Evolutionary conservation across 2,329 filamentous ascomycete species (phyloP).

Genomic region (Pestalotiopsis sp.): DNA sequence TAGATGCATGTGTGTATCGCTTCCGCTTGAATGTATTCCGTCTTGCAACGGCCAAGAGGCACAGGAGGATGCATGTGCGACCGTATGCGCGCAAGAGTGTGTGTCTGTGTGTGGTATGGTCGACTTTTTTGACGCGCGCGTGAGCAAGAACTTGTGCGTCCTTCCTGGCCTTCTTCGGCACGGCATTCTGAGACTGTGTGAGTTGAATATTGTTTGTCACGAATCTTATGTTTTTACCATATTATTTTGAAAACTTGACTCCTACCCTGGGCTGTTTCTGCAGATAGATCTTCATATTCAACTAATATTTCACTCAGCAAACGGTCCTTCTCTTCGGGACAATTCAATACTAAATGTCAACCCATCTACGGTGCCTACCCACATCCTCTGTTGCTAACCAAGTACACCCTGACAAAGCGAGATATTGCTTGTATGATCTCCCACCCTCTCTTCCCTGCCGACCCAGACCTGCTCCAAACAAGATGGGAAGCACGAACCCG

Average conservation of each 20-base stretch:
- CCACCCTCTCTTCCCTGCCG: neutral
- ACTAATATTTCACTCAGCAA: neutral
- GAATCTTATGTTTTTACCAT: neutral
- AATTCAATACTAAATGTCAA: neutral
- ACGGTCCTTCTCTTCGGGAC: neutral
- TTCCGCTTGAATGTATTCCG: neutral
- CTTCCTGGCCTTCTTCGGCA: neutral
- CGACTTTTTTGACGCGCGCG: neutral
- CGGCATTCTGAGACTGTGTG: neutral
- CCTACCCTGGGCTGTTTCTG: neutral
- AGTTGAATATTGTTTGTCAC: slow-evolving; percentile 1
- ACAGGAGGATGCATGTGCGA: neutral
- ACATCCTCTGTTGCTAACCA: neutral
- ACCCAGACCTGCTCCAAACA: neutral
- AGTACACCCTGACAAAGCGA: neutral
- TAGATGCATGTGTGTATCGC: too few relatives aligned
- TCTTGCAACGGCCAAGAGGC: neutral
- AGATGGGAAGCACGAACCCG: neutral
- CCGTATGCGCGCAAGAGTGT: neutral
- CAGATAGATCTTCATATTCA: neutral
- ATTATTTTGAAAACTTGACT: neutral
- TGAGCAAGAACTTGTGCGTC: neutral
- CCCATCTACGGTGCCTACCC: neutral
- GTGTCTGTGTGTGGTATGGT: neutral
- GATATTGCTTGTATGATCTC: neutral